Evolutionary conservation across 257 asterid species (phyloP).

Genomic region (Lavandula angustifolia): DNA sequence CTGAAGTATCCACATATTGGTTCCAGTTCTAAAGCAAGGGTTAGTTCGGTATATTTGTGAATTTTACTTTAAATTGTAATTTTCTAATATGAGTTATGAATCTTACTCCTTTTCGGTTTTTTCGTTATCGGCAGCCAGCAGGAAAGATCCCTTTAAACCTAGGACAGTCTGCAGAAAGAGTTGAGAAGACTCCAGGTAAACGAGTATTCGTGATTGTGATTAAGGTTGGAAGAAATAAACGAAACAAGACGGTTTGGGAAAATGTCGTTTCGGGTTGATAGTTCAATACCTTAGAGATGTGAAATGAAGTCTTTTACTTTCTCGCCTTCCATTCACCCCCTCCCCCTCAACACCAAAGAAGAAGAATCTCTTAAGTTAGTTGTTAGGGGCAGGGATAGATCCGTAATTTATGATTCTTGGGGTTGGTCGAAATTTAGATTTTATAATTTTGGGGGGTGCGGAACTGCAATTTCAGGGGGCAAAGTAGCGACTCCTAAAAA

Average conservation of each 20-base stretch:
- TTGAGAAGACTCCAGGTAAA: conserved; percentile 65
- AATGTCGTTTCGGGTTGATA: background rate
- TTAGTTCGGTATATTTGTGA: conserved; percentile 33
- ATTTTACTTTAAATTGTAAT: background rate
- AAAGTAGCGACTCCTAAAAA: no score
- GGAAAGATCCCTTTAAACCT: conserved; percentile 64
- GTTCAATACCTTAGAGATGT: conserved; percentile 3
- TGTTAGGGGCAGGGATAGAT: background rate
- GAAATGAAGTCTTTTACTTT: background rate
- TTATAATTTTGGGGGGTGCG: no score
- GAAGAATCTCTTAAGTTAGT: background rate
- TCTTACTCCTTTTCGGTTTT: conserved; percentile 14
- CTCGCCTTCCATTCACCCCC: background rate
- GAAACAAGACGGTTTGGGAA: background rate
- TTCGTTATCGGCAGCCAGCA: conserved; percentile 50
- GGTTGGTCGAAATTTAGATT: no score
- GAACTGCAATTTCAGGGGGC: no score
- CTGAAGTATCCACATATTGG: conserved; percentile 87
- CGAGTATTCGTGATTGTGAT: background rate
- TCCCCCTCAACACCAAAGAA: background rate
- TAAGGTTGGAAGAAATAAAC: conserved; percentile 1
- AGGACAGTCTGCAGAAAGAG: conserved; percentile 65
- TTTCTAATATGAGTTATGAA: conserved; percentile 8
- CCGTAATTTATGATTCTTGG: no score
- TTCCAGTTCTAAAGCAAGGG: conserved; percentile 76